Percentiles rank a stretch among this genome's conserved stretches.
Evolutionary conservation across 2,329 filamentous ascomycete genomes (phyloP).

Genomic region (Cordyceps tenuipes): DNA sequence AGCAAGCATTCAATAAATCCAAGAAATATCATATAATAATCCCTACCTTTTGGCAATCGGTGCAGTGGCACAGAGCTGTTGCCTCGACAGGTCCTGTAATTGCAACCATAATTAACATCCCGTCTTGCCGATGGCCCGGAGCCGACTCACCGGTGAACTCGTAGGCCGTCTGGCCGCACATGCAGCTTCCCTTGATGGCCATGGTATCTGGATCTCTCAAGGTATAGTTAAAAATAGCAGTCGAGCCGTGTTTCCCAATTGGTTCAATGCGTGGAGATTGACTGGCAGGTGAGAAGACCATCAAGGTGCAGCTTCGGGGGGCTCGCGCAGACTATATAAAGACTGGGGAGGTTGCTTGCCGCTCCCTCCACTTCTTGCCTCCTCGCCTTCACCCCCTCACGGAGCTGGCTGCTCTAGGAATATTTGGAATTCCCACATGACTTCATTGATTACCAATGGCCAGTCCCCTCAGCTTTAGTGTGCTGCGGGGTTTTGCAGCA

Average conservation of each 20-base stretch:
- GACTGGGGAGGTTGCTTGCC: not conserved
- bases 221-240: not conserved
- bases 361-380: not conserved
- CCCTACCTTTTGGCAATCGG: slow-evolving; percentile 44
- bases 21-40: not conserved
- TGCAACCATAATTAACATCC: slow-evolving; percentile 22
- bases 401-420: not conserved
- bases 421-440: slow-evolving; percentile 4
- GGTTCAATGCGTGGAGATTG: not conserved
- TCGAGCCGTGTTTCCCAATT: not conserved
- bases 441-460: not conserved
- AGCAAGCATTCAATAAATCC: not conserved
- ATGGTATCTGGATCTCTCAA: not conserved
- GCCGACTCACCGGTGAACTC: slow-evolving; percentile 24
- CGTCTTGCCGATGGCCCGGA: not conserved
- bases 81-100: slow-evolving; percentile 29
- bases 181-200: slow-evolving; percentile 26
- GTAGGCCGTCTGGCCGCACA: slow-evolving; percentile 28
- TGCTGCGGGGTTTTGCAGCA: not conserved
- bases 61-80: slow-evolving; percentile 44
- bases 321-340: not conserved
- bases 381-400: not conserved
- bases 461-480: not conserved
- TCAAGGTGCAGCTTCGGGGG: not conserved
- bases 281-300: not conserved